These are phyloP conservation scores for Exophiala sideris DNA, from an alignment of 2,329 filamentous ascomycete genomes.

Conservation along the genomic window DNA sequence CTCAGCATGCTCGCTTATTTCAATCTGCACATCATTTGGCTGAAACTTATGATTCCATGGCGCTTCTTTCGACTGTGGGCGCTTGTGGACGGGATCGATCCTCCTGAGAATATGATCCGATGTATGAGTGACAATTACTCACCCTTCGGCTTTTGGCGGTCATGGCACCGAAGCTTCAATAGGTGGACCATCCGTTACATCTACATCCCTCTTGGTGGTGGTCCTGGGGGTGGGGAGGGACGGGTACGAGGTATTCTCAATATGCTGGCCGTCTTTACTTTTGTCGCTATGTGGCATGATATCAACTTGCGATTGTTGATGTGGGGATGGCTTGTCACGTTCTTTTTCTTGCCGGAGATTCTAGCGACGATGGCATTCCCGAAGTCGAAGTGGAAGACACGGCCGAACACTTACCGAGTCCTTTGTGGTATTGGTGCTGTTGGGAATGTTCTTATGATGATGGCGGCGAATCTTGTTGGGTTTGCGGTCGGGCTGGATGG, in stretches of 20 bases:
- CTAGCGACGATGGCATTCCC: slow-evolving; percentile 71
- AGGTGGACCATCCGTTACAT: slow-evolving; percentile 92
- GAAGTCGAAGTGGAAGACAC: slow-evolving; percentile 63
- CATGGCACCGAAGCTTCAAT: slow-evolving; percentile 94
- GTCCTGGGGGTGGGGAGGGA: slow-evolving; percentile 32
- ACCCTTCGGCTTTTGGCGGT: slow-evolving; percentile 87
- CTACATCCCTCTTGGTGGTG: slow-evolving; percentile 78
- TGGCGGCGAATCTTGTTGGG: slow-evolving; percentile 88
- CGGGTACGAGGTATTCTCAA: slow-evolving; percentile 65
- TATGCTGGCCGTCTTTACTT: slow-evolving; percentile 85
- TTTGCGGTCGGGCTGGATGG: slow-evolving; percentile 93
- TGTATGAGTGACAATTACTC: slow-evolving; percentile 96
- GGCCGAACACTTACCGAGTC: slow-evolving; percentile 71
- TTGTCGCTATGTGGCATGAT: slow-evolving; percentile 97
- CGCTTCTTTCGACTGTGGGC: slow-evolving; percentile 98
- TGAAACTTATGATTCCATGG: slow-evolving; percentile 95
- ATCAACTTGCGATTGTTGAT: slow-evolving; percentile 85
- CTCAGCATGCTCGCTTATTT: slow-evolving; percentile 89
- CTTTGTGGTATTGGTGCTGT: slow-evolving; percentile 78
- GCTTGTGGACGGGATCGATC: slow-evolving; percentile 83
- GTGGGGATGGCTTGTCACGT: slow-evolving; percentile 94
- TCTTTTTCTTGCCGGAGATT: slow-evolving; percentile 91
- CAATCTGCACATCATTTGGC: slow-evolving; percentile 95
- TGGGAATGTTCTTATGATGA: slow-evolving; percentile 88
- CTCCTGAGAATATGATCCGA: slow-evolving; percentile 96